Base-by-base conservation (phyloP, 1,284 basidiomycete species). In the Pseudozyma tsukubaensis region DNA sequence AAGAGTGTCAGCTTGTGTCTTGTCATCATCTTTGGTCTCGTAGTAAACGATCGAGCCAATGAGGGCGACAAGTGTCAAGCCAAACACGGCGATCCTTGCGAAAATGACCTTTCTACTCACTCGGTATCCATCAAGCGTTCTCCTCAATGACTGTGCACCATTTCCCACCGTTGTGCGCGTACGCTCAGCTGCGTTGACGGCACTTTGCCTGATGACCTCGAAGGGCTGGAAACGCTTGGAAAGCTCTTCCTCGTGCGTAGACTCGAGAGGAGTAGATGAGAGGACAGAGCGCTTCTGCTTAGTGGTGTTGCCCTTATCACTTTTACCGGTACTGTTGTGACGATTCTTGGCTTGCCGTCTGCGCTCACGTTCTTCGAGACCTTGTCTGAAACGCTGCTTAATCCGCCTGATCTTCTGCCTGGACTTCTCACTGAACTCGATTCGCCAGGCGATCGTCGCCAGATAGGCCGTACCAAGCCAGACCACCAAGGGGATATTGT, bases 171-270 rank as follows among this genome's bases (percentile, higher is more conserved):
- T n/a, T 6, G 36, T 40, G 5, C 50, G 50, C 19, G 35, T 50
- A 35, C 50, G 50, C 14, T 32, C 39, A 9, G 50, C 50, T 18
- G 24, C 40, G 29, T 43, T 43, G 11, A 13, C 18, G 18, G 18
- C 16, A 44, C 42, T 4, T 24, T 19, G 48, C 29, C 16, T 35
- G 32, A 34, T 50, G 16, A 51, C 36, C 37, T 51, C 18, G 21
- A 51, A 36, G 9, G 50, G 50, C 13, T 51, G n/a, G 50, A 51
- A 40, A 24, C 50, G 36, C 19, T 51, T 51, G 10, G 19, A 13
- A 13, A 51, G 37, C 19, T 16, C 13, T 39, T 39, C 18, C 10
- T 51, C 21, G 21, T 37, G 19, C 21, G 35, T 19, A n/a, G 35
- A n/a, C 12, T 39, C 8, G 8, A 39, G 8, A 13, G 12, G 4